A percentile compares a stretch with the other conserved stretches of the same genome.
Evolutionary conservation across 2,329 filamentous ascomycete genomes (phyloP).

Genomic region (Pyrenophora tritici-repentis): DNA sequence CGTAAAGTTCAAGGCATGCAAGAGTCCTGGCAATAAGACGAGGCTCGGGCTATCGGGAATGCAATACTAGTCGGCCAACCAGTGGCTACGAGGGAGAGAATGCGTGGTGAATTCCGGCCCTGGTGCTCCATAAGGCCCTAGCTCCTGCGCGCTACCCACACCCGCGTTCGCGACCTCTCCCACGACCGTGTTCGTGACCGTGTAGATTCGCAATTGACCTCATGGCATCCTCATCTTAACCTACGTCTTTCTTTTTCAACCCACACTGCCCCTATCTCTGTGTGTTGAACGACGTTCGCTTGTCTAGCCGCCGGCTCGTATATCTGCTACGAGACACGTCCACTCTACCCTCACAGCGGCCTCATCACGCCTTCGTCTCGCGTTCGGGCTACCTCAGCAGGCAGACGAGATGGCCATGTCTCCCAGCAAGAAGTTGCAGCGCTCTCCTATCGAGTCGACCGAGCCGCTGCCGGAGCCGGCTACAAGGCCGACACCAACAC

Average conservation of each 20-base stretch:
- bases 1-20: not conserved
- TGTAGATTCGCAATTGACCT: slow-evolving; percentile 39
- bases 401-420: slow-evolving; percentile 42
- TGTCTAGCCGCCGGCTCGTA: slow-evolving; percentile 31
- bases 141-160: slow-evolving; percentile 24
- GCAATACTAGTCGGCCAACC: not conserved
- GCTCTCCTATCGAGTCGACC: slow-evolving; percentile 35
- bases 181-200: slow-evolving; percentile 3
- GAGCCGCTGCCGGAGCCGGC: slow-evolving; percentile 44
- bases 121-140: slow-evolving; percentile 29
- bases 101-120: slow-evolving; percentile 25
- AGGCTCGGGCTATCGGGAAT: slow-evolving; percentile 4
- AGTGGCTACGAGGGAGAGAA: slow-evolving; percentile 16
- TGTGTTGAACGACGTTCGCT: slow-evolving; percentile 15
- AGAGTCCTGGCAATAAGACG: slow-evolving; percentile 4
- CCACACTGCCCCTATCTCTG: slow-evolving; percentile 19
- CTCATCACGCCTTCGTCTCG: slow-evolving; percentile 38
- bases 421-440: slow-evolving; percentile 30
- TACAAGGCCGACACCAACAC: slow-evolving; percentile 62
- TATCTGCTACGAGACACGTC: slow-evolving; percentile 33
- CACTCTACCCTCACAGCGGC: slow-evolving; percentile 22
- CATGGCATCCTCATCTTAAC: slow-evolving; percentile 44
- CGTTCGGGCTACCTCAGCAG: slow-evolving; percentile 26
- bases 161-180: slow-evolving; percentile 5
- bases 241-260: slow-evolving; percentile 21